Base-by-base conservation (phyloP, 148 eudicot species). In the Oxyria digyna region DNA sequence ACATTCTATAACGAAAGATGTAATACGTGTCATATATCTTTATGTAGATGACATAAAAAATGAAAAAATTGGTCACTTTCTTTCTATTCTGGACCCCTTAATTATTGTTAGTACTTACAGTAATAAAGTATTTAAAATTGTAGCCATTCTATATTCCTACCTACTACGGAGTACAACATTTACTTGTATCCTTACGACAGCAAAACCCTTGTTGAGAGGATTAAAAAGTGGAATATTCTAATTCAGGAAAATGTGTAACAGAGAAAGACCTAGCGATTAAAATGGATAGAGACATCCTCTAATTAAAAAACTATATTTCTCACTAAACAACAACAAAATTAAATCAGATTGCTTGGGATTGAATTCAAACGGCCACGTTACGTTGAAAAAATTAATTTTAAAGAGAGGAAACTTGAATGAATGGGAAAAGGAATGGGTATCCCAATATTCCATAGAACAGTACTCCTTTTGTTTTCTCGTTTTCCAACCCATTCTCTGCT, bases 371-470 rank as follows among this genome's bases (percentile, higher is more conserved):
- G 64, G 62, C 1, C 14, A 57, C 64, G 64, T 57, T 23, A 66
- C 18, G 62, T 43, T 10, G 13, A 50, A 40, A 48, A 3, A 37
- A 26, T 4, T 38, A 26, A 48, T 40, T 14, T 52, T 17, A n/a
- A 46, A 6, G 6, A 18, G 6, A 46, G 52, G 23, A 6, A 46
- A 3, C 26, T 7, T 6, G 40, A 68, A 64, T 76, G 55, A 68
- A 57, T 76, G 67, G 63, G 72, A 63, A 70, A 68, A 64, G 74
- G 55, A 68, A 57, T 76, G 67, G 63, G 72, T 63, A 70, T 42
- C 72, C 75, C 77, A 77, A 78, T 83, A 81, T 82, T 81, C 84
- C 81, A 77, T 62, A 49, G 73, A 72, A 80, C 83, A 78, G 75
- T 80, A 57, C 71, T 31, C 75, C 57, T 73, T 74, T 77, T 79